These are phyloP conservation scores for Talaromyces piceae DNA, from an alignment of 2,329 filamentous ascomycete species.

Conservation along the genomic window DNA sequence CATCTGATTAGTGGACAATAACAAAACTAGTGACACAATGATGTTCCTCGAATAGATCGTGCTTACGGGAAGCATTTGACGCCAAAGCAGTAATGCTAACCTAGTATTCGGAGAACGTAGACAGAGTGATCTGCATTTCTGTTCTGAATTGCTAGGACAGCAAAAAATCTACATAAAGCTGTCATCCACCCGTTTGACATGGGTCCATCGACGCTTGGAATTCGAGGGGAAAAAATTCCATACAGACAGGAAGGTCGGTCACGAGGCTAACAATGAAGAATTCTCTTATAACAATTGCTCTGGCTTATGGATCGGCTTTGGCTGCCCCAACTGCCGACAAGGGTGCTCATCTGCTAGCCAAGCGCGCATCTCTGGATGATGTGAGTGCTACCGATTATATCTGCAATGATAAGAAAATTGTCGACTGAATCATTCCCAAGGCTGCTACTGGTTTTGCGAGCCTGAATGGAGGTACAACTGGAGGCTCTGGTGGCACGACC, in stretches of 20 bases:
- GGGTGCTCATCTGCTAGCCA: neutral
- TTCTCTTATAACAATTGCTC: neutral
- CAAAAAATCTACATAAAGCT: neutral
- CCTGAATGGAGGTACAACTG: neutral
- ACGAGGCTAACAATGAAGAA: neutral
- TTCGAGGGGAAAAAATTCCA: neutral
- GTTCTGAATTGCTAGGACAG: neutral
- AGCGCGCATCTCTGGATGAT: neutral
- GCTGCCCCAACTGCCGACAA: neutral
- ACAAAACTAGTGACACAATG: neutral
- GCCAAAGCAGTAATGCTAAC: neutral
- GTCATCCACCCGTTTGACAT: neutral
- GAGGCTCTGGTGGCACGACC: neutral
- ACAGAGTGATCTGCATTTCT: neutral
- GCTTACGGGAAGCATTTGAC: neutral
- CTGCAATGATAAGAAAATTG: neutral
- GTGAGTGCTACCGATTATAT: neutral
- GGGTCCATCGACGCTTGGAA: neutral
- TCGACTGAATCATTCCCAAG: neutral
- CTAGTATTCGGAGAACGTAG: neutral
- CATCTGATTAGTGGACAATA: neutral
- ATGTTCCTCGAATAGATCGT: neutral
- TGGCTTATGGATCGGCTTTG: neutral
- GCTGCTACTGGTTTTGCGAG: neutral
- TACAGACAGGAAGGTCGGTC: neutral